phyloP scores from a whole-genome alignment of 345 rosid species.

The Pelargonium nanum region DNA sequence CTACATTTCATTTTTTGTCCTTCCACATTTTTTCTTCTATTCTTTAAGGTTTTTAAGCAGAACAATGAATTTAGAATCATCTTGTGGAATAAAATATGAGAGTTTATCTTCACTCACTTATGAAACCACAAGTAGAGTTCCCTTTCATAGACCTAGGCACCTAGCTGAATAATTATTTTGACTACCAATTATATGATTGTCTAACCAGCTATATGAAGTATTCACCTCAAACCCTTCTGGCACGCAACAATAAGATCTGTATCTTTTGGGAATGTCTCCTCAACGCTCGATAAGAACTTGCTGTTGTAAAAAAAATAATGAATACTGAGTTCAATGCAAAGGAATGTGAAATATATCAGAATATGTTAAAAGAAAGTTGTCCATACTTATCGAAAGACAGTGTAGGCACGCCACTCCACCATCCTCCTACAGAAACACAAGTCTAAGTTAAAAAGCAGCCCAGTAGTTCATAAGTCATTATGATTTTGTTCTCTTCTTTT shows the following conservation, averaged over 20 bases:
- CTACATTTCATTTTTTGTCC: not conserved
- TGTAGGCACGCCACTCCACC: slow-evolving; percentile 92
- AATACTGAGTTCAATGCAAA: slow-evolving; percentile 4
- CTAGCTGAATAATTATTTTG: too few species aligned
- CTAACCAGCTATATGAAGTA: not conserved
- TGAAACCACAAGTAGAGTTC: not conserved
- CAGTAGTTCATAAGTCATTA: not conserved
- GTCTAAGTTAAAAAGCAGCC: not conserved
- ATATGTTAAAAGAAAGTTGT: slow-evolving; percentile 6
- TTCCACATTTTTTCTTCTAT: not conserved
- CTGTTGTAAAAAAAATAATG: slow-evolving; percentile 28
- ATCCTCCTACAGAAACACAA: slow-evolving; percentile 57
- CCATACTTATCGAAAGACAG: slow-evolving; percentile 57
- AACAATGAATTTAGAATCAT: too few species aligned
- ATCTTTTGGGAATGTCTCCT: slow-evolving; percentile 72
- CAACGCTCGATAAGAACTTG: slow-evolving; percentile 52
- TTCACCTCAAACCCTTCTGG: slow-evolving; percentile 90
- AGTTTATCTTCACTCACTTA: not conserved
- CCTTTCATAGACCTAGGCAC: not conserved
- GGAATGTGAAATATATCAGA: slow-evolving; percentile 5
- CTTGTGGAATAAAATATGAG: too few species aligned
- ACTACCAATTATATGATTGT: too few species aligned
- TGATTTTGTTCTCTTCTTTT: too few species aligned
- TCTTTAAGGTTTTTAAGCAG: not conserved
- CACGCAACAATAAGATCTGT: slow-evolving; percentile 78